These are phyloP conservation scores for Myxozyma neotropica DNA, from an alignment of 805 yeast species.

Conservation along the genomic window DNA sequence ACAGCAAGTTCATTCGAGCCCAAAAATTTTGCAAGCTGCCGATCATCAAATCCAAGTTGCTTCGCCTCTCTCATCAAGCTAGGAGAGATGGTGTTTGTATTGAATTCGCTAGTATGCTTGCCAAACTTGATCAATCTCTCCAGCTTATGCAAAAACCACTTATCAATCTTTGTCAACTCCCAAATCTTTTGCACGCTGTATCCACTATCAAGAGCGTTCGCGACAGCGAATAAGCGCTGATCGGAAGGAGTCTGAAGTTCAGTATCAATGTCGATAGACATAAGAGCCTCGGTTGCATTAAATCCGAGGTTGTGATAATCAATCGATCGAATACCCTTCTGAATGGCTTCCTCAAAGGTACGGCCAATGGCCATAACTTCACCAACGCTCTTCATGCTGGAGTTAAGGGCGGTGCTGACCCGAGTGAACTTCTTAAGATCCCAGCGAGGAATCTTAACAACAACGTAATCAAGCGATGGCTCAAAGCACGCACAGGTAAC, in stretches of 20 bases:
- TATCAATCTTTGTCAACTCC: constrained; percentile 87
- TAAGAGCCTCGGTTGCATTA: constrained; percentile 73
- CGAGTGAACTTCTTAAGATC: constrained; percentile 94
- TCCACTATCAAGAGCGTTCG: constrained; percentile 87
- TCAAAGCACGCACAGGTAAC: constrained; percentile 96
- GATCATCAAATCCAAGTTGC: constrained; percentile 94
- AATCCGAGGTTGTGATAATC: constrained; percentile 96
- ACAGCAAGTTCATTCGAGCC: constrained; percentile 91
- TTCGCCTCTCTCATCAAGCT: constrained; percentile 77
- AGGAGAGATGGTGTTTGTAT: constrained; percentile 56
- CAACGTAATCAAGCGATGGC: constrained; percentile 95
- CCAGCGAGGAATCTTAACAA: constrained; percentile 98
- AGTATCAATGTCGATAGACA: constrained; percentile 88
- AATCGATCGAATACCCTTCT: constrained; percentile 94
- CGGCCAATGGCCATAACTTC: constrained; percentile 98
- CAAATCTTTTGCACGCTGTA: constrained; percentile 92
- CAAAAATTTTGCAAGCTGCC: constrained; percentile 89
- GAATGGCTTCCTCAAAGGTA: constrained; percentile 96
- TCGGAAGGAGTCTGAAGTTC: constrained; percentile 98
- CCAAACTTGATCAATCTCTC: constrained; percentile 74
- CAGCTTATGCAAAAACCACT: constrained; percentile 93
- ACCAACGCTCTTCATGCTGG: constrained; percentile 98
- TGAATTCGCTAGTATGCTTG: constrained; percentile 44
- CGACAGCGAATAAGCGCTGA: constrained; percentile 93
- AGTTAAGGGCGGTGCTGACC: constrained; percentile 82